phyloP scores from a whole-genome alignment of 2,329 filamentous ascomycete genomes.

The Beauveria bassiana region DNA sequence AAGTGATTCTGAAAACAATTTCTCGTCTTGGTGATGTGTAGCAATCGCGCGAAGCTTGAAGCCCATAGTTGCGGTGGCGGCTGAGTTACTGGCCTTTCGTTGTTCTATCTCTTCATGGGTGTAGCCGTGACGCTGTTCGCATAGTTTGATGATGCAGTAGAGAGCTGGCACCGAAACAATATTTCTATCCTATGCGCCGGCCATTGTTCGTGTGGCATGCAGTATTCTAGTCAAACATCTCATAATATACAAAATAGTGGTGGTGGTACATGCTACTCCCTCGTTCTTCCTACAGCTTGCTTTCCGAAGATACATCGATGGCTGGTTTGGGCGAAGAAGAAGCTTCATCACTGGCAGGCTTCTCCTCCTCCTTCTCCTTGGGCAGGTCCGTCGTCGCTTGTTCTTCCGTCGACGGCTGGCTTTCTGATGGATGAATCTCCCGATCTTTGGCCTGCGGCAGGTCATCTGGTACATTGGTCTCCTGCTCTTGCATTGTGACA shows the following conservation, averaged over 20 bases:
- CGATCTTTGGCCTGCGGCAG: too few relatives aligned
- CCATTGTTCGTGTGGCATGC: neutral
- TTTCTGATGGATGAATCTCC: too few relatives aligned
- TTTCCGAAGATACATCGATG: neutral
- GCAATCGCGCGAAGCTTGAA: too few relatives aligned
- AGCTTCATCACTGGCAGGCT: neutral
- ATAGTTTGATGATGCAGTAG: too few relatives aligned
- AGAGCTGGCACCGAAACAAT: neutral
- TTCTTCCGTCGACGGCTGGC: too few relatives aligned
- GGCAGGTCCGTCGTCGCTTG: too few relatives aligned
- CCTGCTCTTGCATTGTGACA: neutral
- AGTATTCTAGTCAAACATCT: neutral
- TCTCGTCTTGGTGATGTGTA: too few relatives aligned
- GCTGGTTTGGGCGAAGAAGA: neutral
- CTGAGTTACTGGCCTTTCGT: too few relatives aligned
- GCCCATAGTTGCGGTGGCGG: too few relatives aligned
- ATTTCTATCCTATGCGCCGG: neutral
- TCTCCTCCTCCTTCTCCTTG: neutral
- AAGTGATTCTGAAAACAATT: constrained; percentile 26
- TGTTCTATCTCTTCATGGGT: neutral
- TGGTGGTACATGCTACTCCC: neutral
- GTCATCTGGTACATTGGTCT: neutral
- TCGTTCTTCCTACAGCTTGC: neutral
- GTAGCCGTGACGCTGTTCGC: neutral
- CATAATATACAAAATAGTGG: neutral